phyloP scores from a whole-genome alignment of 2,329 filamentous ascomycete species.

The Xylaria sp. region DNA sequence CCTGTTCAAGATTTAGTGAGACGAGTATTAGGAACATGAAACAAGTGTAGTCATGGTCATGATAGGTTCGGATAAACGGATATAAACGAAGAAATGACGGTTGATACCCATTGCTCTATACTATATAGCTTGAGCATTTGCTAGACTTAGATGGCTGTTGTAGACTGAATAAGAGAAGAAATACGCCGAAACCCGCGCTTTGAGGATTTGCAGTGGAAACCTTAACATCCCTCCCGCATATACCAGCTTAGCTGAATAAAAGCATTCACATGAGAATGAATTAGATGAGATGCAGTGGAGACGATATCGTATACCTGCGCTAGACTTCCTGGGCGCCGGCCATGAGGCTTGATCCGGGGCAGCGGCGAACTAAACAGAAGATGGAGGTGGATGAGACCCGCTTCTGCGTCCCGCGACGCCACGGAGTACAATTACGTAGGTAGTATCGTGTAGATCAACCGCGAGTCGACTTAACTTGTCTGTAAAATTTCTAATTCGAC shows the following conservation, averaged over 20 bases:
- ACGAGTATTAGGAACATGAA: neutral
- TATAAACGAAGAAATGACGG: constrained; percentile 5
- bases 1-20: constrained; percentile 1
- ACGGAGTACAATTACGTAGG: constrained; percentile 14
- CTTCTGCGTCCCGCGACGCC: constrained; percentile 17
- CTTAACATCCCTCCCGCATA: neutral
- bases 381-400: constrained; percentile 30
- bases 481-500: neutral
- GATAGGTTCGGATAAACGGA: constrained; percentile 7
- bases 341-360: constrained; percentile 5
- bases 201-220: neutral
- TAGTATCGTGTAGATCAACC: constrained; percentile 11
- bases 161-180: neutral
- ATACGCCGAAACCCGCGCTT: neutral
- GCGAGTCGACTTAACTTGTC: neutral
- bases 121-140: constrained; percentile 14
- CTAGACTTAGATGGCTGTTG: constrained; percentile 8
- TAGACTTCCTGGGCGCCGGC: constrained; percentile 8
- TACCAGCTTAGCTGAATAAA: neutral
- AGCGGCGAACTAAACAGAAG: constrained; percentile 3
- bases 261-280: neutral
- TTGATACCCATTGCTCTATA: constrained; percentile 32
- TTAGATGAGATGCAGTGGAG: constrained; percentile 9
- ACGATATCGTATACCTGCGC: neutral
- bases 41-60: neutral